Base-by-base conservation (phyloP, 495 filamentous ascomycete species). In the Hyaloscypha finlandica region DNA sequence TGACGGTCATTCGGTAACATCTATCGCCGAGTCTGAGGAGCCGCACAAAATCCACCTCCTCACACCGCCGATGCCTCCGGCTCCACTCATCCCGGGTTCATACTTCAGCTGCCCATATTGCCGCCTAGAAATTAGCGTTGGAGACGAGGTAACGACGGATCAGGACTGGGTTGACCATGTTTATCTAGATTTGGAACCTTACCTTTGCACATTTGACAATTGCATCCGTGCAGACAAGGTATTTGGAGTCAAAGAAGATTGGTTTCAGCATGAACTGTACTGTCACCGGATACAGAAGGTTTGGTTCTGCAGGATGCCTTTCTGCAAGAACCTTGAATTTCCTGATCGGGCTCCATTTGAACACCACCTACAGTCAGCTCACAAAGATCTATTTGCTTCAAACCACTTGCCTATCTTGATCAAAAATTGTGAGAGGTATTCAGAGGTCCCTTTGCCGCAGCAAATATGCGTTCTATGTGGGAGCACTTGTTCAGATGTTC, bases 191-290 rank as follows among this genome's bases (percentile, higher is more conserved):
- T 58, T 76, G 20, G 63, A 66, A 42, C 71, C 74, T 19, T 76
- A 76, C 45, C 66, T 74, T 32, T 76, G 74, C 57, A 76, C 66
- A 2, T 66, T 68, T 30, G 71, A 70, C 12, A 19, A 56, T 19
- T 76, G 74, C 60, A 16, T 12, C 14, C 45, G 42, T 14, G 65
- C 35, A 22, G 42, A 69, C 22, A 58, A 60, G 32, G 65, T 64
- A 19, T 76, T 73, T 51, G 64, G 45, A 4, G 56, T 61, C 35
- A 65, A 42, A 31, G n/a, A 64, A 42, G 73, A 73, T 8, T 76
- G 74, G 73, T 71, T 76, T 32, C 66, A 64, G 12, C 74, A 76
- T 53, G 72, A 76, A 51, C 60, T 73, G 32, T 55, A 71, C 51
- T 22, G 52, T 53, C 70, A 75, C 59, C 67, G 68, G 8, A 71